Base-by-base conservation (phyloP, 2,329 filamentous ascomycete species). In the Pseudophaeomoniella oleicola region DNA sequence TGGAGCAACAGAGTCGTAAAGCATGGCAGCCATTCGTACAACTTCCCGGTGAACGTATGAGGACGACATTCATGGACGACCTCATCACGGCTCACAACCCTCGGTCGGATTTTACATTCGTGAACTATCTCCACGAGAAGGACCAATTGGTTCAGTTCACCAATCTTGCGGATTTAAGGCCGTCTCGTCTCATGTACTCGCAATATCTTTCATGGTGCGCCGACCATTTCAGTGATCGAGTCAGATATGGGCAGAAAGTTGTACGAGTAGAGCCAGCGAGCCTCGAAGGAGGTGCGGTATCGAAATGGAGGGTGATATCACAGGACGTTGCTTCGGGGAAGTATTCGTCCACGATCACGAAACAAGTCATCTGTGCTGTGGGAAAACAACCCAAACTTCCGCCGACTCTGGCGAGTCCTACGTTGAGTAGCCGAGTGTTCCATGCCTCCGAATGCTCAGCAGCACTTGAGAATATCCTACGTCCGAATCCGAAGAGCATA, bases 21-120 rank as follows among this genome's bases (percentile, higher is more conserved):
- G 19, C 18, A 15, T 47, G 45, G 45, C 36, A 35, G 29, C 45
- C 45, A 15, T 38, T 37, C 36, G 32, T 30, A 3, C 27, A 39
- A 14, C 17, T 40, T 10, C 34, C 40, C 17, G 37, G 37, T 4
- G 11, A 36, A 16, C 34, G 41, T n/a, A 35, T 46, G 39, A 37
- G 39, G 16, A 42, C 36, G 9, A 42, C 44, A 12, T 46, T 47
- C 34, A 32, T 47, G 32, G 38, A 43, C 29, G 45, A 47, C 31
- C 32, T 47, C 33, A 36, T 46, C 33, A 47, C 45, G 10, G 39
- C 42, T 11, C 39, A 44, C 19, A 46, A 47, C 29, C 45, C 45
- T 10, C 39, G 45, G 4, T 45, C 43, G 2, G 38, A 35, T 9
- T 47, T 46, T 40, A 45, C 45, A 2, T 47, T 47, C 37, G 30